phyloP scores from a whole-genome alignment of 2,329 filamentous ascomycete genomes.

The Orbilia blumenaviensis region DNA sequence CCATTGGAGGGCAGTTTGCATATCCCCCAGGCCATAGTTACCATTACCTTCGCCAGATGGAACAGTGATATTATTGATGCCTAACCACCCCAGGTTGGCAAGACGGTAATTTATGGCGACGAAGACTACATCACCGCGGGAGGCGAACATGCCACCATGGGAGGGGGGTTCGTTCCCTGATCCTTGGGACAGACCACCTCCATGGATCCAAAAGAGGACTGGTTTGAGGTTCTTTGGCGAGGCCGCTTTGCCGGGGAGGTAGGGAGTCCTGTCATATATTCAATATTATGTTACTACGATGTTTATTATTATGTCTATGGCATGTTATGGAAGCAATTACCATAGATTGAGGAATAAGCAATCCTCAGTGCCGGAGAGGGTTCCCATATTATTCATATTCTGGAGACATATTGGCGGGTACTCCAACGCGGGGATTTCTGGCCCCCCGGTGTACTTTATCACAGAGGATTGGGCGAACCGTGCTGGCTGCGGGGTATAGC shows the following conservation, averaged over 20 bases:
- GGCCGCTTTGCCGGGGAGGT: slow-evolving; percentile 62
- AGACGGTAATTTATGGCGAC: slow-evolving; percentile 64
- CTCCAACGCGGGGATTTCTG: slow-evolving; percentile 59
- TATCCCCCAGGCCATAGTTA: slow-evolving; percentile 63
- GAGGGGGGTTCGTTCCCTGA: slow-evolving; percentile 61
- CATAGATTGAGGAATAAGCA: slow-evolving; percentile 65
- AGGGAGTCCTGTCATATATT: slow-evolving; percentile 52
- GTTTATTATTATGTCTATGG: neutral
- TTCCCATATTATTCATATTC: slow-evolving; percentile 53
- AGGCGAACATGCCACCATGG: slow-evolving; percentile 63
- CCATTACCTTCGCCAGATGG: slow-evolving; percentile 59
- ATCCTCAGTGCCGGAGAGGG: slow-evolving; percentile 61
- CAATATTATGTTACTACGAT: neutral
- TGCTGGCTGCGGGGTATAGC: slow-evolving; percentile 63
- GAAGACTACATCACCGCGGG: slow-evolving; percentile 62
- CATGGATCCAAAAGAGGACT: slow-evolving; percentile 64
- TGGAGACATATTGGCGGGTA: slow-evolving; percentile 63
- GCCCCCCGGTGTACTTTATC: slow-evolving; percentile 60
- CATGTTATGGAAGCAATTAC: slow-evolving; percentile 6
- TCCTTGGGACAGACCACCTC: slow-evolving; percentile 61
- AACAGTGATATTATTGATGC: slow-evolving; percentile 56
- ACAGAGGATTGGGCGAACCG: slow-evolving; percentile 63
- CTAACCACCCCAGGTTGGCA: slow-evolving; percentile 18
- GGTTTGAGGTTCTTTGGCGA: slow-evolving; percentile 59
- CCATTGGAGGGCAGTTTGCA: slow-evolving; percentile 62